Evolutionary conservation across 225 moss, liverwort and hornwort genomes (phyloP).

Genomic region (Sphagnum contortum): DNA sequence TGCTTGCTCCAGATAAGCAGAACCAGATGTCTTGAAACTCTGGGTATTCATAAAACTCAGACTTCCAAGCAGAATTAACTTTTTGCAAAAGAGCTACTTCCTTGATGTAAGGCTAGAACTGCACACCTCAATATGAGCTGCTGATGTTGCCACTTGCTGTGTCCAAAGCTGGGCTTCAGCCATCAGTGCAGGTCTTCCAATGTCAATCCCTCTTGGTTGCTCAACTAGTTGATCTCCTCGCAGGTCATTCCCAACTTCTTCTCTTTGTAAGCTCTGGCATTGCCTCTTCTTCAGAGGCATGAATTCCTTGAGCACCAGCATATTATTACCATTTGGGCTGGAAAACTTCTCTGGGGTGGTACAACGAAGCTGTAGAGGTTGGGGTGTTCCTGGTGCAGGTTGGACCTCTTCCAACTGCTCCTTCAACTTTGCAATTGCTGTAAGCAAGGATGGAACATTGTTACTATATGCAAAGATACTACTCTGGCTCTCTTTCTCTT

Average conservation of each 20-base stretch:
- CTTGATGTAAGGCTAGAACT: no score
- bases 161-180: constrained; percentile 93
- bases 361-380: constrained; percentile 1
- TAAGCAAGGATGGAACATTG: no score
- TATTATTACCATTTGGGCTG: constrained; percentile 22
- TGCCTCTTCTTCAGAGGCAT: constrained; percentile 52
- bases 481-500: no score
- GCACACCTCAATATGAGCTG: constrained; percentile 32
- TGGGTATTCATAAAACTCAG: no score
- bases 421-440: constrained; percentile 71
- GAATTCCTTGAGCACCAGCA: constrained; percentile 57
- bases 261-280: constrained; percentile 45
- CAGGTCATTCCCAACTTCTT: constrained; percentile 1
- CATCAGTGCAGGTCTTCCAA: constrained; percentile 66
- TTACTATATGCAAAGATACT: no score
- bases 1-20: no score
- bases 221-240: no score
- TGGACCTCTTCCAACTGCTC: constrained; percentile 44
- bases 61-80: no score
- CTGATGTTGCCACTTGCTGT: constrained; percentile 38
- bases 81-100: no score
- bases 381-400: constrained; percentile 17
- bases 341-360: constrained; percentile 1
- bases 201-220: background rate
- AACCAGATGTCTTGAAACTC: no score